Conservation (phyloP, 2,329 filamentous ascomycete species). For the Pestalotiopsis sp. region DNA sequence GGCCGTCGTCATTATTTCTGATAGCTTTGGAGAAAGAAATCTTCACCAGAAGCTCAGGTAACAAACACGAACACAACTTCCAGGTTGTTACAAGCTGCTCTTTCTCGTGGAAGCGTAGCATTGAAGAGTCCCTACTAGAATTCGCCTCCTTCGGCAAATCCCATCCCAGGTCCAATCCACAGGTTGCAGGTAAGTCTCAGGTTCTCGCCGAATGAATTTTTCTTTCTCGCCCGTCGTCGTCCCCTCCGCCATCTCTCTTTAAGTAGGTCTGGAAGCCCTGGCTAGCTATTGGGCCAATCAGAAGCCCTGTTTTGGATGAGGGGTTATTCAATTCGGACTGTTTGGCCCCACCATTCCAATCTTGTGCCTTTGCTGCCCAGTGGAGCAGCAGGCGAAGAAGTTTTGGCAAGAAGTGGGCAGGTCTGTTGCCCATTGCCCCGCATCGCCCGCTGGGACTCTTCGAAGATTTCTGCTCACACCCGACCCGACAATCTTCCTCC, state of each 20-base stretch:
- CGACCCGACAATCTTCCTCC: background rate
- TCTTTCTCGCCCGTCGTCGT: background rate
- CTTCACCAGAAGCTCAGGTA: background rate
- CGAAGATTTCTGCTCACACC: slow-evolving; percentile 6
- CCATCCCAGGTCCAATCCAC: background rate
- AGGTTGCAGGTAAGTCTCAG: background rate
- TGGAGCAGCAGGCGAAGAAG: background rate
- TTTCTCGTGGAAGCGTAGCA: background rate
- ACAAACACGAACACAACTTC: background rate
- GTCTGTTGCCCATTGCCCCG: background rate
- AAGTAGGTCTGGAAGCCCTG: slow-evolving; percentile 8
- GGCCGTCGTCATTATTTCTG: background rate
- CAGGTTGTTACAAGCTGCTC: background rate
- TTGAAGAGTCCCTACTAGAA: background rate
- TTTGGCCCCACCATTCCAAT: background rate
- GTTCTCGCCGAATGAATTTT: slow-evolving; percentile 2
- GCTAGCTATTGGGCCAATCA: background rate
- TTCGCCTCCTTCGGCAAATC: background rate
- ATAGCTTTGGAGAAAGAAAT: background rate
- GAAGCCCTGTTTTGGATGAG: background rate
- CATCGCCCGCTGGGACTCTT: background rate
- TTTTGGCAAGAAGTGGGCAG: slow-evolving; percentile 1
- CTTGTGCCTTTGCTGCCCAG: background rate
- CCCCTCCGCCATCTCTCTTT: background rate
- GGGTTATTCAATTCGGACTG: slow-evolving; percentile 5